These are phyloP conservation scores for Sordariomycetes sp. DNA, from an alignment of 2,329 filamentous ascomycete species.

Conservation along the genomic window DNA sequence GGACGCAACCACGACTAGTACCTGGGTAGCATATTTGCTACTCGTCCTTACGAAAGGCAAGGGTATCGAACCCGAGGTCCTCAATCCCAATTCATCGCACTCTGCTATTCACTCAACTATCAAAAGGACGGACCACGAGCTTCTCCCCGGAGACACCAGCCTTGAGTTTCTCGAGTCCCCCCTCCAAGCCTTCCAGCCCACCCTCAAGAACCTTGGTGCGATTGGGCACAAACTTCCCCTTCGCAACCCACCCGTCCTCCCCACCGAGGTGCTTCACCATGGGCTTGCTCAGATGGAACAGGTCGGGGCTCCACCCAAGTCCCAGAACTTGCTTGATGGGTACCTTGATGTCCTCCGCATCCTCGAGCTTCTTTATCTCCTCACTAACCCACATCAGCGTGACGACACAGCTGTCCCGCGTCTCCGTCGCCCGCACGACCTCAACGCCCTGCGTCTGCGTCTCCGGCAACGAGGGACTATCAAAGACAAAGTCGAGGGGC, in stretches of 20 bases:
- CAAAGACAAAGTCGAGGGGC: constrained; percentile 16
- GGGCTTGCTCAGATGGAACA: constrained; percentile 16
- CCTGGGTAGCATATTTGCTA: too few relatives aligned
- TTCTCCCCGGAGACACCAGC: constrained; percentile 13
- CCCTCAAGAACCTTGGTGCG: constrained; percentile 13
- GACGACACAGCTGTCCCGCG: constrained; percentile 9
- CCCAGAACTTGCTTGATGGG: background rate
- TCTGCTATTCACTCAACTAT: background rate
- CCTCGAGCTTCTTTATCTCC: constrained; percentile 8
- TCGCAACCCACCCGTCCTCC: constrained; percentile 16
- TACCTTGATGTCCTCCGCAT: constrained; percentile 5
- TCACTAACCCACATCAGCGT: constrained; percentile 7
- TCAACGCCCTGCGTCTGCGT: constrained; percentile 17
- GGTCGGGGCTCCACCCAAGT: constrained; percentile 12
- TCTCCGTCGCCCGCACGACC: constrained; percentile 10
- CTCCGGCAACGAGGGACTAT: constrained; percentile 14
- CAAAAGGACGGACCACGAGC: constrained; percentile 10
- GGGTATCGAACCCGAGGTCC: too few relatives aligned
- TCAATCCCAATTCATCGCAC: too few relatives aligned
- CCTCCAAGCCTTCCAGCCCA: constrained; percentile 13
- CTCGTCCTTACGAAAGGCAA: too few relatives aligned
- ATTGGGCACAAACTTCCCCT: constrained; percentile 15
- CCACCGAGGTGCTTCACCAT: constrained; percentile 13
- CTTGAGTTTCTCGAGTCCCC: constrained; percentile 13
- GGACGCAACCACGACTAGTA: too few relatives aligned